Conservation (phyloP, 495 filamentous ascomycete genomes). For the Podospora pseudocomata region DNA sequence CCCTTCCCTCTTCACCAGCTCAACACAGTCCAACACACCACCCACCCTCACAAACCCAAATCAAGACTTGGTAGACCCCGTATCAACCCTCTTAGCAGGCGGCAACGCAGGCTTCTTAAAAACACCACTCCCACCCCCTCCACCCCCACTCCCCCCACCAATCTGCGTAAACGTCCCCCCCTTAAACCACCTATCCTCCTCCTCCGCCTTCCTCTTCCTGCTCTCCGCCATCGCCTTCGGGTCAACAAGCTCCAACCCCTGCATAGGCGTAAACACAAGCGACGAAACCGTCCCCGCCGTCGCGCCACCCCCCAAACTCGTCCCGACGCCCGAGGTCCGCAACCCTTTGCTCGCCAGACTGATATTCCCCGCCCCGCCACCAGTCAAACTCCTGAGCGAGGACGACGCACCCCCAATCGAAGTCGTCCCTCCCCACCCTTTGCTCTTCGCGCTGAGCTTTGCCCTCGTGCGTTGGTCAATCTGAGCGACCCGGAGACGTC, state of each 20-base stretch:
- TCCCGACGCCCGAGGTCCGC: conserved; percentile 70
- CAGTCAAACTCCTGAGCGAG: conserved; percentile 68
- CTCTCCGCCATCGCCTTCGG: conserved; percentile 83
- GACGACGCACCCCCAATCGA: conserved; percentile 69
- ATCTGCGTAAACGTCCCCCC: conserved; percentile 94
- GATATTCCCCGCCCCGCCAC: conserved; percentile 59
- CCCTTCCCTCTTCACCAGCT: not conserved
- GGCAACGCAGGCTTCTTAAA: conserved; percentile 62
- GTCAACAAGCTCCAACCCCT: conserved; percentile 93
- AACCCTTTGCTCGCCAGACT: conserved; percentile 71
- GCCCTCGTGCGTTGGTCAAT: conserved; percentile 92
- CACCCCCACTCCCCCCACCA: conserved; percentile 39
- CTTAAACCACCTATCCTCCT: conserved; percentile 94
- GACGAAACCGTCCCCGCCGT: conserved; percentile 75
- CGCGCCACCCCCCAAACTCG: conserved; percentile 45
- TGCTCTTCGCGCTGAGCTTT: conserved; percentile 89
- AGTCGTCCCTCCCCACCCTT: conserved; percentile 81
- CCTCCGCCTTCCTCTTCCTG: conserved; percentile 87
- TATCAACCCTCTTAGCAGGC: conserved; percentile 56
- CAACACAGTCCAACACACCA: not conserved
- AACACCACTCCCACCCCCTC: conserved; percentile 21
- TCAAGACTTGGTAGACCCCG: conserved; percentile 32
- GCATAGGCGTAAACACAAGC: conserved; percentile 89
- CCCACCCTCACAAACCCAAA: not conserved
- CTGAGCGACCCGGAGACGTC: conserved; percentile 79